Percentiles rank a stretch among this genome's conserved stretches.
phyloP scores from a whole-genome alignment of 768 basidiomycete species.

The Rhizopogon vesiculosus region DNA sequence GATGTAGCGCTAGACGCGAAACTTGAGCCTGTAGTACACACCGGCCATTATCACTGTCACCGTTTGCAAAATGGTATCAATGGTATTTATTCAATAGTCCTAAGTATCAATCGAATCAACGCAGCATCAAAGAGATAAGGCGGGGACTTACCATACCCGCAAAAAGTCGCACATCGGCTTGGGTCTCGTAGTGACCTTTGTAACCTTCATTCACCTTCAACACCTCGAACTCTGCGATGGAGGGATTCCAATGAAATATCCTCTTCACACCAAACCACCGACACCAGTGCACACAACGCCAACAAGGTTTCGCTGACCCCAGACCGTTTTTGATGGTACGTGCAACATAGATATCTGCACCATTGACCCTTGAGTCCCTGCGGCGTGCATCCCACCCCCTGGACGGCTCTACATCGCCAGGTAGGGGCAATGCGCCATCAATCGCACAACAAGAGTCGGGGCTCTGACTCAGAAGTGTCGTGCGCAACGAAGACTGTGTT shows the following conservation, averaged over 20 bases:
- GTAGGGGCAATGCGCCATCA: neutral
- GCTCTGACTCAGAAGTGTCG: neutral
- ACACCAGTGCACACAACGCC: constrained; percentile 54
- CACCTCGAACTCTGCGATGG: constrained; percentile 31
- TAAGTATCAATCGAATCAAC: neutral
- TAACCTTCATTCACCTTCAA: constrained; percentile 41
- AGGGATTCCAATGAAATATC: constrained; percentile 48
- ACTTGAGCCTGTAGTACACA: neutral
- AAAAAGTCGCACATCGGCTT: constrained; percentile 38
- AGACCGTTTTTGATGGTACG: constrained; percentile 45
- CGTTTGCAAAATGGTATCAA: neutral
- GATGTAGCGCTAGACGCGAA: neutral
- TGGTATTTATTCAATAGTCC: neutral
- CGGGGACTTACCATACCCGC: constrained; percentile 37
- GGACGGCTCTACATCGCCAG: constrained; percentile 3
- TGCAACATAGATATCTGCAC: constrained; percentile 52
- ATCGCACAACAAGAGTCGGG: neutral
- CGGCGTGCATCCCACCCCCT: constrained; percentile 31
- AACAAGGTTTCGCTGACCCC: constrained; percentile 49
- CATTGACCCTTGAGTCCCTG: constrained; percentile 39
- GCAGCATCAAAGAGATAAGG: neutral
- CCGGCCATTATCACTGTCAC: neutral
- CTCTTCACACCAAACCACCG: constrained; percentile 53
- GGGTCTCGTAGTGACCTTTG: constrained; percentile 40
- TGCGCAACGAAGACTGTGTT: neutral